phyloP scores from a whole-genome alignment of 164 flowering plant genomes.

The Tinospora cordifolia region DNA sequence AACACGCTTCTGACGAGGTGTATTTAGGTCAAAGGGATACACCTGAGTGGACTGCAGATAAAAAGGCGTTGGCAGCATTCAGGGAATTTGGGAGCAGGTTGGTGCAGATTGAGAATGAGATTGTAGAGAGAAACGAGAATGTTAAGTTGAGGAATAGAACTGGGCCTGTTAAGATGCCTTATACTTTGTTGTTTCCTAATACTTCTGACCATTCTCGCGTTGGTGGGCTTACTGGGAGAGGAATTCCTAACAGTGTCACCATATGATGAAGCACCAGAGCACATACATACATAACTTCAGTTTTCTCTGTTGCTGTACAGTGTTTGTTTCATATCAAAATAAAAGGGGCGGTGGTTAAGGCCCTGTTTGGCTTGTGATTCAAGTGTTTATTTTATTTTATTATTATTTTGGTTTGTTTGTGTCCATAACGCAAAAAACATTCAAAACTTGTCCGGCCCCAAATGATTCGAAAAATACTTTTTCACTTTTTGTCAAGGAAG shows the following conservation, averaged over 20 bases:
- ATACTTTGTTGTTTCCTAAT: conserved; percentile 70
- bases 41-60: conserved; percentile 59
- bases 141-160: conserved; percentile 44
- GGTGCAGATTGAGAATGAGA: conserved; percentile 45
- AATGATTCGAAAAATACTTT: no score
- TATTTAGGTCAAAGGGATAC: conserved; percentile 70
- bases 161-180: conserved; percentile 72
- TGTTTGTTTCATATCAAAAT: no score
- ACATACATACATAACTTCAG: no score
- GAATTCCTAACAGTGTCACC: conserved; percentile 81
- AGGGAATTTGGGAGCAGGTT: conserved; percentile 42
- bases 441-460: no score
- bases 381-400: no score
- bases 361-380: no score
- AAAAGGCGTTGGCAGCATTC: conserved; percentile 43
- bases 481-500: no score
- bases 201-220: conserved; percentile 44
- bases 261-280: conserved; percentile 23
- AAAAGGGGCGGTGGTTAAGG: no score
- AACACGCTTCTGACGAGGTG: conserved; percentile 70
- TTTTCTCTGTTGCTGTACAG: no score
- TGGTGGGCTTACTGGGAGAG: conserved; percentile 68
- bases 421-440: no score
- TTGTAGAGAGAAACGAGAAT: conserved; percentile 43
- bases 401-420: no score